Base-by-base conservation (phyloP, 1,139 yeast genomes). In the Magnusiomyces tetraspermus region DNA sequence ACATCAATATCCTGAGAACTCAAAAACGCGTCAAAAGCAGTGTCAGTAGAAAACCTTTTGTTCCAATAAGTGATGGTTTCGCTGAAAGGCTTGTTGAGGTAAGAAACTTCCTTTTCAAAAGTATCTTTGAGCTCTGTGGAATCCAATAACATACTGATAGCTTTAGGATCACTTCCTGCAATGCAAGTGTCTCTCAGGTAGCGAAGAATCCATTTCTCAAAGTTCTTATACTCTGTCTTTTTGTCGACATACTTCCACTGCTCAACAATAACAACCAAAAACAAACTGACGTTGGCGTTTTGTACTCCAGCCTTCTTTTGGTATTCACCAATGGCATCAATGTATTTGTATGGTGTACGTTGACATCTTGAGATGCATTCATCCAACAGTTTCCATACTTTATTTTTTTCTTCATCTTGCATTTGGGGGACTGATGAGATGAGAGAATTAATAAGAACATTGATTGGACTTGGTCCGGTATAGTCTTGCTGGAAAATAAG, bases 311-410 rank as follows among this genome's bases (percentile, higher is more conserved):
- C 50, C 19, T 47, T 33, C 19, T 48, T 51, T 40, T 56, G 51
- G 15, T 66, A 65, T 1, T 65, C 60, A 50, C 77, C 78, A 1
- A 86, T 74, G 55, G 74, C 63, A 63, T 90, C 97, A 52, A 87
- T 76, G 60, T 88, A 90, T 63, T 85, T 88, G 68, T 84, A 92
- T 0, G 97, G 97, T 1, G 87, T 70, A 56, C 80, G 76, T 52
- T 84, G 75, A 56, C 82, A 75, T 59, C 96, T 76, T 1, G 88
- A 73, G 28, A 87, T 75, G 0, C 85, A 72, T 64, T 89, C 94
- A 63, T 89, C 95, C 17, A 90, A 59, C 41, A 87, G 66, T 17
- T 71, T 71, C 83, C 88, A 84, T 15, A 82, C 61, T 45, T 60
- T 59, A 3, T 47, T 58, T 36, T 56, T 58, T 26, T 58, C 61